Evolutionary conservation across 2,329 filamentous ascomycete species (phyloP).

Genomic region (Sarocladiaceae sp.): DNA sequence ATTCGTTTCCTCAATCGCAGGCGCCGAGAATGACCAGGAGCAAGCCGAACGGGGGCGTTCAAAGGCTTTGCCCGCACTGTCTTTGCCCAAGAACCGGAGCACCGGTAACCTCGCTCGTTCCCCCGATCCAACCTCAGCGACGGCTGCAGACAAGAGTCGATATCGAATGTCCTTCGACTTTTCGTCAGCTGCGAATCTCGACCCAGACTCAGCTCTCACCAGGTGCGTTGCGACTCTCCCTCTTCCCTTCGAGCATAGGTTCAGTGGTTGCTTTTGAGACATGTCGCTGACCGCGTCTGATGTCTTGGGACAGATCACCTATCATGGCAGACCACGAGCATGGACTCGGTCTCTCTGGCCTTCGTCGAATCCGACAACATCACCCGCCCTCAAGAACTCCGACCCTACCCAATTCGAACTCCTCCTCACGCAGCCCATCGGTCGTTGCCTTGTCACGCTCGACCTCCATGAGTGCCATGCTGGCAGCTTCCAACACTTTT

Average conservation of each 20-base stretch:
- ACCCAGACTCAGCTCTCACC: slow-evolving; percentile 63
- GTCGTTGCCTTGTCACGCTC: slow-evolving; percentile 58
- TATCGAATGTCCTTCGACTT: slow-evolving; percentile 74
- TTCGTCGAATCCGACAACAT: slow-evolving; percentile 91
- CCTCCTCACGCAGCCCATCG: slow-evolving; percentile 58
- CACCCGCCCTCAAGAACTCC: slow-evolving; percentile 59
- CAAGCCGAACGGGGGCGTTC: slow-evolving; percentile 37
- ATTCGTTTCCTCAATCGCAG: slow-evolving; percentile 15
- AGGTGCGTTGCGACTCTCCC: slow-evolving; percentile 49
- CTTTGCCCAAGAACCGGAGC: slow-evolving; percentile 61
- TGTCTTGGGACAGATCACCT: slow-evolving; percentile 58
- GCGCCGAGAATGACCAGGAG: slow-evolving; percentile 26
- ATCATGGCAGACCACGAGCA: slow-evolving; percentile 84
- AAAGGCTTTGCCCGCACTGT: slow-evolving; percentile 42
- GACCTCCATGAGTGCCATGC: slow-evolving; percentile 65
- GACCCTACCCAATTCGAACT: slow-evolving; percentile 58
- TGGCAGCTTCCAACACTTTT: slow-evolving; percentile 51
- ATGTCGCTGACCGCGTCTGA: neutral
- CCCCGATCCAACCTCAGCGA: slow-evolving; percentile 29
- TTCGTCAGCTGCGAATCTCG: slow-evolving; percentile 50
- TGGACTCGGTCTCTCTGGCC: slow-evolving; percentile 77
- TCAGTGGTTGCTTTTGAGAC: neutral
- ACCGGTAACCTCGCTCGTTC: slow-evolving; percentile 52
- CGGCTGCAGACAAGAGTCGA: slow-evolving; percentile 54
- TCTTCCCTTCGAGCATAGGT: neutral